Base-by-base conservation (phyloP, 768 basidiomycete species). In the Serendipita indica region DNA sequence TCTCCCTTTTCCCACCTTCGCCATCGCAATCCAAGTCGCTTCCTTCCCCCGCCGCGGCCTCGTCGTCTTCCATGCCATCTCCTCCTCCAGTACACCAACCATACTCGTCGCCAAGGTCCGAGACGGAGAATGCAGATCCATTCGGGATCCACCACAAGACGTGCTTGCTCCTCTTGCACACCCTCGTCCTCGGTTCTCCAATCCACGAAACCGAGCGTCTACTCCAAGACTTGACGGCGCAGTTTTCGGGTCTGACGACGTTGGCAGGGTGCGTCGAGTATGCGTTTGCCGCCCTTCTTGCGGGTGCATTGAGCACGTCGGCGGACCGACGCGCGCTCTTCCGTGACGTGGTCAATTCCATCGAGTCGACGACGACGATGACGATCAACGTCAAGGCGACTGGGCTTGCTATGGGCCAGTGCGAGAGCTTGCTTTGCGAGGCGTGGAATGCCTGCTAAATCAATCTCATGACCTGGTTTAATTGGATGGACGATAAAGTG, bases 121-220 rank as follows among this genome's bases (percentile, higher is more conserved):
- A 18, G 41, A 43, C n/a, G 41, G 49, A 54, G n/a, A n/a, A n/a
- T 18, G n/a, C 25, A 4, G 49, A 54, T 18, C 49, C 49, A 22
- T 33, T 25, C 22, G 25, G 32, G 25, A 54, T 54, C 22, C 49
- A 54, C 25, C 30, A 54, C 49, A 28, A 54, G 49, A 54, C 49
- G 7, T 54, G 49, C 22, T 16, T 28, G 69, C 73, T 43, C 65
- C 67, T 7, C 65, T 66, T 1, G 63, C 65, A 39, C 57, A 65
- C 14, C 57, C 62, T 25, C 59, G 65, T 35, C 57, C 43, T 34
- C 54, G 66, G 62, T 58, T 62, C 62, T 35, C 63, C 41, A 6
- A 7, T 25, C 18, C 41, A n/a, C n/a, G 41, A 43, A 25, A 43
- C 27, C n/a, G 41, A 43, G 41, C 18, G 27, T 25, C 41, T 7